A percentile compares a stretch with the other conserved stretches of the same genome.
phyloP scores from a whole-genome alignment of 306 rosid genomes.

The Cucurbita argyrosperma region DNA sequence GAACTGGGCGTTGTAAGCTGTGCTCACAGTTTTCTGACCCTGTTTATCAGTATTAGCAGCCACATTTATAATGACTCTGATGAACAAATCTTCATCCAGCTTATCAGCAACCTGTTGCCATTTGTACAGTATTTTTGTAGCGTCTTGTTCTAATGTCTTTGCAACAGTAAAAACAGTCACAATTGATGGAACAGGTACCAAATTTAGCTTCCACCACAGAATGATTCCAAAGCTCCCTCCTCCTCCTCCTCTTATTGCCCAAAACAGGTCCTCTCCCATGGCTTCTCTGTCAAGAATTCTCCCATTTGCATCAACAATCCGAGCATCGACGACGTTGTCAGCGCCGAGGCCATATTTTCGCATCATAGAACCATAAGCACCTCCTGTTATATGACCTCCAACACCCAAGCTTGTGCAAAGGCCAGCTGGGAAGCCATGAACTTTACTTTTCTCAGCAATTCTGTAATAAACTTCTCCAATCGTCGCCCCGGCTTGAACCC shows the following conservation, averaged over 20 bases:
- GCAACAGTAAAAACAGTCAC: slow-evolving; percentile 62
- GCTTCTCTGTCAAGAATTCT: slow-evolving; percentile 33
- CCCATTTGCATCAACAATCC: slow-evolving; percentile 40
- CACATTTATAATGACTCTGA: slow-evolving; percentile 38
- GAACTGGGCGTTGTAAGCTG: slow-evolving; percentile 48
- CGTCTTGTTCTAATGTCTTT: slow-evolving; percentile 44
- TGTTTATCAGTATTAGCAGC: slow-evolving; percentile 12
- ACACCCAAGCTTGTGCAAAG: slow-evolving; percentile 69
- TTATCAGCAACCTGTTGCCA: slow-evolving; percentile 63
- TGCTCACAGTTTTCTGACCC: slow-evolving; percentile 35
- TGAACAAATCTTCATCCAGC: slow-evolving; percentile 47
- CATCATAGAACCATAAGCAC: slow-evolving; percentile 74
- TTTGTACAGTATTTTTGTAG: slow-evolving; percentile 28
- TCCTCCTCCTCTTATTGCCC: slow-evolving; percentile 91
- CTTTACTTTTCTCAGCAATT: slow-evolving; percentile 39
- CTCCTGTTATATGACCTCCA: slow-evolving; percentile 81
- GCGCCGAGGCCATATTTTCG: slow-evolving; percentile 68
- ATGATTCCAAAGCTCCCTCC: slow-evolving; percentile 76
- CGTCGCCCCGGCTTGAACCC: slow-evolving; percentile 82
- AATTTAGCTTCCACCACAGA: slow-evolving; percentile 76
- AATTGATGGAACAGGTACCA: slow-evolving; percentile 50
- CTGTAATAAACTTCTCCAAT: slow-evolving; percentile 63
- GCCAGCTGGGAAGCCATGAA: slow-evolving; percentile 65
- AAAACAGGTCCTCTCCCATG: slow-evolving; percentile 82
- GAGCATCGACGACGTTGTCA: slow-evolving; percentile 60